phyloP scores from a whole-genome alignment of 805 yeast genomes.

The Starmerella kuoi region DNA sequence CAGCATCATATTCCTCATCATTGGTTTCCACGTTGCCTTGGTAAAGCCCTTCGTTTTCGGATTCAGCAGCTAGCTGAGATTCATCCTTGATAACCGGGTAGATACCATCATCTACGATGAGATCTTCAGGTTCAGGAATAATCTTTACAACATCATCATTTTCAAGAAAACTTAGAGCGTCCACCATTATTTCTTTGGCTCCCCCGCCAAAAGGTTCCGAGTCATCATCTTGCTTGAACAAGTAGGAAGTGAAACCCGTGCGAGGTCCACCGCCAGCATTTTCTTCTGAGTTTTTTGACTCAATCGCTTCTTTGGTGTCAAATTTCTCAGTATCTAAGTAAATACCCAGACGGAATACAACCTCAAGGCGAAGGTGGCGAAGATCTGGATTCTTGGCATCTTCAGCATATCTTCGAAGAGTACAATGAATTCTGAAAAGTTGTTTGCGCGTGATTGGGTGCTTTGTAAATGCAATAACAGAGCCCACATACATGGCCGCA shows the following conservation, averaged over 20 bases:
- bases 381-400: background rate
- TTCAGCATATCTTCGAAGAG: background rate
- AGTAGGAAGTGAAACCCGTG: background rate
- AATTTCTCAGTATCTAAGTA: background rate
- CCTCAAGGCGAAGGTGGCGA: slow-evolving; percentile 1
- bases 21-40: background rate
- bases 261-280: background rate
- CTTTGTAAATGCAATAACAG: background rate
- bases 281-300: background rate
- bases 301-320: background rate
- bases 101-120: background rate
- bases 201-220: no score
- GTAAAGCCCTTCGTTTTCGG: no score
- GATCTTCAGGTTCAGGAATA: background rate
- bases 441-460: background rate
- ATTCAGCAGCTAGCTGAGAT: no score
- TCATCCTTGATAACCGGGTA: no score
- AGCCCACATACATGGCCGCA: slow-evolving; percentile 5
- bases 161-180: background rate
- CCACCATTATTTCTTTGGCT: background rate
- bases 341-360: background rate
- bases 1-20: background rate
- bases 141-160: background rate
- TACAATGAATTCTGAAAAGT: background rate
- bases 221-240: background rate